Evolutionary conservation across 202 grass and related monocot species (phyloP).

Genomic region (Setaria viridis): DNA sequence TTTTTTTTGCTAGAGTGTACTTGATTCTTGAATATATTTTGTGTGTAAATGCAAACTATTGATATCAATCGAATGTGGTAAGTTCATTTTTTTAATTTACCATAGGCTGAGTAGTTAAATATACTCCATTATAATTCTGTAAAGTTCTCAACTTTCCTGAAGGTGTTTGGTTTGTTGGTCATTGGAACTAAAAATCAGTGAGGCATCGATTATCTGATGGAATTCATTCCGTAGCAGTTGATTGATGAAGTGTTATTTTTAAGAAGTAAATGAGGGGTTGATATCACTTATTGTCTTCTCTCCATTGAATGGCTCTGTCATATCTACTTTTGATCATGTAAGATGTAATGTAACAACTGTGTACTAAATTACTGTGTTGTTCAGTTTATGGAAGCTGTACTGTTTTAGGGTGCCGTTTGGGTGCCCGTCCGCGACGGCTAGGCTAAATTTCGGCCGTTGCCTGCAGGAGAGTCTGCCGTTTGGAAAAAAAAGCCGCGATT

Average conservation of each 20-base stretch:
- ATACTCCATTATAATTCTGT: conserved; percentile 8
- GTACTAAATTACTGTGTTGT: neutral
- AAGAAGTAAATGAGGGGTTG: conserved; percentile 11
- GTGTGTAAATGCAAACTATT: conserved; percentile 4
- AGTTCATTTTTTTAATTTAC: neutral
- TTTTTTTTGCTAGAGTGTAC: neutral
- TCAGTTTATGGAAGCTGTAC: neutral
- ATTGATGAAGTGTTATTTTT: neutral
- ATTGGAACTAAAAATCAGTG: conserved; percentile 2
- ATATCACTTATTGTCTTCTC: neutral
- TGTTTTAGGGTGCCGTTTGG: neutral
- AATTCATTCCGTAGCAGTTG: neutral
- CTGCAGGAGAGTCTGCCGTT: too few species aligned
- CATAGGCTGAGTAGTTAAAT: neutral
- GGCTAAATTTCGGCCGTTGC: too few species aligned
- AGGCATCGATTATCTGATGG: neutral
- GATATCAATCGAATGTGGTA: neutral
- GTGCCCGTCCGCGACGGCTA: too few species aligned
- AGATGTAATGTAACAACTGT: neutral
- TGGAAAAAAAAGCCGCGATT: too few species aligned
- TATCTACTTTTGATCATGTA: neutral
- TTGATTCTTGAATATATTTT: conserved; percentile 22
- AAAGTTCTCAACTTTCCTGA: neutral
- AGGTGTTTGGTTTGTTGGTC: neutral
- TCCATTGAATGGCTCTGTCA: neutral